Conservation (phyloP, 306 rosid genomes). For the Dryas drummondii region DNA sequence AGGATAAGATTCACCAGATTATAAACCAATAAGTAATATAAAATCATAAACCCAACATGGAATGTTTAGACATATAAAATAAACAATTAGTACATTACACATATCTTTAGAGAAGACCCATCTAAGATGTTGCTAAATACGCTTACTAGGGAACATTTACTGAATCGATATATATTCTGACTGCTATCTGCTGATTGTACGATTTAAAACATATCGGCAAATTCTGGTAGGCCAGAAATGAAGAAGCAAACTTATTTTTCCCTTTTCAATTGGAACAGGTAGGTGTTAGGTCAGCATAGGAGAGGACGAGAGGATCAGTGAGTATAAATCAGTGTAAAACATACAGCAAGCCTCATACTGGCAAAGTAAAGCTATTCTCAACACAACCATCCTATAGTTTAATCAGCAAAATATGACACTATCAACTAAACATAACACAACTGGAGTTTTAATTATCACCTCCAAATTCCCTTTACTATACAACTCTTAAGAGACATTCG, state of each 20-base stretch:
- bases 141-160: too few relatives aligned
- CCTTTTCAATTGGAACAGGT: too few relatives aligned
- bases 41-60: background rate
- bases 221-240: too few relatives aligned
- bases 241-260: too few relatives aligned
- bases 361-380: too few relatives aligned
- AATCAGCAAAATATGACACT: background rate
- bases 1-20: constrained; percentile 29
- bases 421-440: background rate
- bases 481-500: background rate
- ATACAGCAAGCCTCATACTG: too few relatives aligned
- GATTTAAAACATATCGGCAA: too few relatives aligned
- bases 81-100: background rate
- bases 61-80: background rate
- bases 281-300: too few relatives aligned
- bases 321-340: too few relatives aligned
- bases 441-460: background rate
- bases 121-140: background rate
- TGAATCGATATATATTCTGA: too few relatives aligned
- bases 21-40: constrained; percentile 6
- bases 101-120: background rate
- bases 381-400: background rate
- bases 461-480: background rate
- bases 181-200: too few relatives aligned
- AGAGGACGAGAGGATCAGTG: too few relatives aligned